Percentiles rank a stretch among this genome's conserved stretches.
Conservation (phyloP, 768 basidiomycete genomes). For the Cystofilobasidium ferigula region DNA sequence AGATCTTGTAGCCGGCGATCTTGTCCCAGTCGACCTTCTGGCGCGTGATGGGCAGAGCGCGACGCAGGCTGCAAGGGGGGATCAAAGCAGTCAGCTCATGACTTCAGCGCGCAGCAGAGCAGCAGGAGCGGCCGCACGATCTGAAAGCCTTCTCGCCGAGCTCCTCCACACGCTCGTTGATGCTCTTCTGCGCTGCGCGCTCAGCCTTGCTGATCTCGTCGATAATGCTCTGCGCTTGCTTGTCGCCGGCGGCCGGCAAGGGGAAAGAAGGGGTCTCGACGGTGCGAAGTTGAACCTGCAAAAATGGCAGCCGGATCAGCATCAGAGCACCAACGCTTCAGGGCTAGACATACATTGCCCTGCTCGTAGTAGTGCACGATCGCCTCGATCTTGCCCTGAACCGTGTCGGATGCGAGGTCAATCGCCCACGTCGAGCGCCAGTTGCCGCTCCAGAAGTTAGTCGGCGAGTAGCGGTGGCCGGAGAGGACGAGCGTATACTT, state of each 20-base stretch:
- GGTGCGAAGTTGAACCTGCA: conserved; percentile 79
- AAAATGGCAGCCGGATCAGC: neutral
- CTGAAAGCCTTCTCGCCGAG: conserved; percentile 93
- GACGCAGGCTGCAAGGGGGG: conserved; percentile 47
- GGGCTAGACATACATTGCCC: conserved; percentile 56
- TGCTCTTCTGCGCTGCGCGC: conserved; percentile 64
- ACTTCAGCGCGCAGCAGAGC: neutral
- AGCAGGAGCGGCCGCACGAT: conserved; percentile 35
- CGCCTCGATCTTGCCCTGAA: conserved; percentile 63
- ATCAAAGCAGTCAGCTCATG: conserved; percentile 7
- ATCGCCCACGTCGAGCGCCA: conserved; percentile 83
- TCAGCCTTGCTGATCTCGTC: conserved; percentile 64
- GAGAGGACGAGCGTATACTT: conserved; percentile 68
- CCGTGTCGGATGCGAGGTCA: conserved; percentile 51
- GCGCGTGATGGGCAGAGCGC: conserved; percentile 81
- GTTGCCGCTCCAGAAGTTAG: conserved; percentile 90
- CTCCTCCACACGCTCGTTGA: conserved; percentile 73
- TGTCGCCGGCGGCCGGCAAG: conserved; percentile 28
- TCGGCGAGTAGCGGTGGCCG: conserved; percentile 89
- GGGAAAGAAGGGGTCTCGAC: conserved; percentile 56
- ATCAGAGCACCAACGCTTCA: neutral
- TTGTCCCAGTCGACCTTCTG: conserved; percentile 96
- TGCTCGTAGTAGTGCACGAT: conserved; percentile 97
- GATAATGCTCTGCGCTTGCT: conserved; percentile 55
- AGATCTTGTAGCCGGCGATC: conserved; percentile 41